Evolutionary conservation across 2,329 filamentous ascomycete genomes (phyloP).

Genomic region (Tympanopsis confertula): DNA sequence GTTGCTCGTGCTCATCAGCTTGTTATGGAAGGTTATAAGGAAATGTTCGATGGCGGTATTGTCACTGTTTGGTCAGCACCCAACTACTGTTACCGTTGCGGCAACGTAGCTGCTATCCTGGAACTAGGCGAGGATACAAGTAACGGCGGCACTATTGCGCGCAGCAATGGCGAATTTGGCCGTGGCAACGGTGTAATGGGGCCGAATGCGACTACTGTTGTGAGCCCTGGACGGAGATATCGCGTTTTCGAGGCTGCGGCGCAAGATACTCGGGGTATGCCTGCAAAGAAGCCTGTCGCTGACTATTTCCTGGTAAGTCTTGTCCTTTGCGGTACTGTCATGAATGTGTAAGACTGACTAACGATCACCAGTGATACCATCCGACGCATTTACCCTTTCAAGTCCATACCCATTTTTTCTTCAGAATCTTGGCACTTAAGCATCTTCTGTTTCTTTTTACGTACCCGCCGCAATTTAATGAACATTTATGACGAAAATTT

Average conservation of each 20-base stretch:
- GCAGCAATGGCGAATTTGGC: constrained; percentile 60
- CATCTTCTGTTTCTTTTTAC: too few relatives aligned
- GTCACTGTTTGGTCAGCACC: constrained; percentile 98
- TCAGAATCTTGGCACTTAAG: too few relatives aligned
- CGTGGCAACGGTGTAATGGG: constrained; percentile 36
- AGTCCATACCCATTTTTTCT: too few relatives aligned
- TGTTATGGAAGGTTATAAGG: constrained; percentile 98
- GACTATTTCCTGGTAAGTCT: constrained; percentile 69
- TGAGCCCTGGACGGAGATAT: constrained; percentile 73
- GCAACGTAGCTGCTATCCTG: constrained; percentile 88
- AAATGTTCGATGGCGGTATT: constrained; percentile 94
- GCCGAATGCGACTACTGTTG: constrained; percentile 21
- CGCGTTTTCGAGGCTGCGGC: constrained; percentile 93
- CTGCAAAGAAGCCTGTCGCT: constrained; percentile 93
- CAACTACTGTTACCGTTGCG: constrained; percentile 93
- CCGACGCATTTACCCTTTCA: too few relatives aligned
- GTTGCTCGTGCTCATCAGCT: constrained; percentile 93
- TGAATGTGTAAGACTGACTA: background rate
- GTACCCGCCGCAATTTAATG: too few relatives aligned
- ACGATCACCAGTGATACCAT: background rate
- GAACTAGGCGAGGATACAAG: constrained; percentile 80
- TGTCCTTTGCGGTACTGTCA: background rate
- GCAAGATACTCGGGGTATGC: constrained; percentile 93
- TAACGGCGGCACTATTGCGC: constrained; percentile 58
- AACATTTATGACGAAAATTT: too few relatives aligned